Evolutionary conservation across 202 grass and related monocot species (phyloP), one percentile per base, ranked within the genome.

Genomic region (Digitaria exilis): DNA sequence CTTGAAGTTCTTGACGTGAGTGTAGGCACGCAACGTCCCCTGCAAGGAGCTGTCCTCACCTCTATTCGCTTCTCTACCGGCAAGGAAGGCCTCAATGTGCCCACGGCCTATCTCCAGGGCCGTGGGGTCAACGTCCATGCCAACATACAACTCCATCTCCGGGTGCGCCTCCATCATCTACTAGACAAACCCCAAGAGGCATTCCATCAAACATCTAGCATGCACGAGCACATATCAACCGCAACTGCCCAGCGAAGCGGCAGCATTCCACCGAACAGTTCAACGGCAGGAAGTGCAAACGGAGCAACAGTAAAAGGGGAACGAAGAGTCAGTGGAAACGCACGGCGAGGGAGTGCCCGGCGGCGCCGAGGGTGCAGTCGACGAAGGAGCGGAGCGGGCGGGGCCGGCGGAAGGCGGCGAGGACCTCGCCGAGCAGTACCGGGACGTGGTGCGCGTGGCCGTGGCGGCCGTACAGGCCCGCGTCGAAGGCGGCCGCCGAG

Each of bases 301-400:
- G 9, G 0, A 0, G 31, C 77, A 68, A 8, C 3, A 71, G 60
- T 16, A 28, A 54, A 54, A 7, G 7, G 25, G 56, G 62, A 48
- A 67, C 7, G 13, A 45, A 45, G 65, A 63, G 10, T 0, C 26
- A 50, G 39, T 19, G 34, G 50, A 32, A 45, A 76, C 87, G 68
- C 37, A 98, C 91, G 72, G 87, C 89, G 32, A 89, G 87, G 60
- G 91, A 98, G 85, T 98, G 93, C 18, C 90, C 91, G 7, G 83
- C 96, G 58, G 93, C 93, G 69, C 96, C 96, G 60, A 98, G 91
- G 34, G 96, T 99, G 85, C 91, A 99, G 75, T 99, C 91, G 52
- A 99, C 91, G 87, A 96, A 96, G 75, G 96, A 96, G 66, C 85
- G 74, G 83, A 95, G 92, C 52, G 44, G 44, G 51, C 89, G 75